Conservation (phyloP, 1,139 yeast species). For the Groenewaldozyma sp. region DNA sequence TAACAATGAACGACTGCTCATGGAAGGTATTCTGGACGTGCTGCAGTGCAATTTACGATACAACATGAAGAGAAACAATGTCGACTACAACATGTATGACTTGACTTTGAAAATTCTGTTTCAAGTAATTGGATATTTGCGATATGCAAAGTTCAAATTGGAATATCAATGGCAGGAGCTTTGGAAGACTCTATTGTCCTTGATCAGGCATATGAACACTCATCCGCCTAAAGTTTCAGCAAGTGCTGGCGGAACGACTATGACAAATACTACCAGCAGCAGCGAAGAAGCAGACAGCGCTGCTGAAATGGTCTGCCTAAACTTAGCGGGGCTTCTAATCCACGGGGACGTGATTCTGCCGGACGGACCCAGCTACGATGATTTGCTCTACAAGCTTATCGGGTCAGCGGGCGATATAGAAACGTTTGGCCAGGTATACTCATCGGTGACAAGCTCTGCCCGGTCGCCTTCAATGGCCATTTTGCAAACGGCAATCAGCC, state of each 20-base stretch:
- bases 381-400: conserved; percentile 28
- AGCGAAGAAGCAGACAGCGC: conserved; percentile 14
- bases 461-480: conserved; percentile 17
- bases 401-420: conserved; percentile 21
- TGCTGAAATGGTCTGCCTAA: conserved; percentile 19
- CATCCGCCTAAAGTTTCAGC: conserved; percentile 13
- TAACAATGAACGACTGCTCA: conserved; percentile 18
- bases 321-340: conserved; percentile 25
- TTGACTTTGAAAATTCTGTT: conserved; percentile 22
- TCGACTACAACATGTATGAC: conserved; percentile 27
- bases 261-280: neutral
- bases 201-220: conserved; percentile 21
- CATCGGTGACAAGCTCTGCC: neutral
- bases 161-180: conserved; percentile 33
- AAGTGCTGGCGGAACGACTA: neutral
- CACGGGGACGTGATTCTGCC: conserved; percentile 28
- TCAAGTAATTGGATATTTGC: conserved; percentile 21
- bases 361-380: conserved; percentile 26
- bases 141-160: conserved; percentile 15
- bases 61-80: conserved; percentile 22
- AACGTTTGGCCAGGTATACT: conserved; percentile 13
- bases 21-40: conserved; percentile 30
- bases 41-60: conserved; percentile 27
- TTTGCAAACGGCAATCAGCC: conserved; percentile 21
- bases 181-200: conserved; percentile 29